These are phyloP conservation scores for Sedum album DNA, from an alignment of 164 flowering plant genomes.

Conservation along the genomic window DNA sequence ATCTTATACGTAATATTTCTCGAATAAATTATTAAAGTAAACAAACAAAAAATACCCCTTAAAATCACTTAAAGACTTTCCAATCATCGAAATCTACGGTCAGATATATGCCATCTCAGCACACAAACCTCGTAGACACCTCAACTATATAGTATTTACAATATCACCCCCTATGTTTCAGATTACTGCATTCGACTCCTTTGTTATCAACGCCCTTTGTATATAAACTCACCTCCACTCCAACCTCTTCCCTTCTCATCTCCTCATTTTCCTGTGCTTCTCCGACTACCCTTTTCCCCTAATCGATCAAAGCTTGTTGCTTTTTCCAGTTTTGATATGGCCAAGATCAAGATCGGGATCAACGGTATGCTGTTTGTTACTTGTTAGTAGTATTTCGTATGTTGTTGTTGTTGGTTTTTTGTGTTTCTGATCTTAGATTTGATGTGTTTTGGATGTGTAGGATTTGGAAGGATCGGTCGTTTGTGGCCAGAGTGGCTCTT, in stretches of 20 bases:
- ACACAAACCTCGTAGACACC: background rate
- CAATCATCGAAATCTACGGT: background rate
- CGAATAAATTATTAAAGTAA: too few relatives aligned
- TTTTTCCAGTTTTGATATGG: background rate
- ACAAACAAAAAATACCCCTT: too few relatives aligned
- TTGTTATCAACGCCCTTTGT: background rate
- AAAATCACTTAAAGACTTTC: too few relatives aligned
- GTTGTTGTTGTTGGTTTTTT: background rate
- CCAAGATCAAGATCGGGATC: constrained; percentile 12
- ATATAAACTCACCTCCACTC: background rate
- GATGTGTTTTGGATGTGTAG: constrained; percentile 5
- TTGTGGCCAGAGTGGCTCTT: constrained; percentile 13
- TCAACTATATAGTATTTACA: background rate
- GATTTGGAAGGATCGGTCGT: constrained; percentile 14
- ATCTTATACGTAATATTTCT: too few relatives aligned
- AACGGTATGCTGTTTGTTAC: background rate
- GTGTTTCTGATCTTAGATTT: background rate
- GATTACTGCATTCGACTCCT: background rate
- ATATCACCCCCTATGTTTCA: background rate
- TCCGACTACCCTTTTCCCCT: background rate
- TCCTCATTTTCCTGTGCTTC: background rate
- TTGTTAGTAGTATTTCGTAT: background rate
- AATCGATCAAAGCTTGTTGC: background rate
- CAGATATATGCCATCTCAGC: background rate
- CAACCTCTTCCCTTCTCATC: background rate